Conservation (phyloP, 331 rosid species). For the Malus hybrid region DNA sequence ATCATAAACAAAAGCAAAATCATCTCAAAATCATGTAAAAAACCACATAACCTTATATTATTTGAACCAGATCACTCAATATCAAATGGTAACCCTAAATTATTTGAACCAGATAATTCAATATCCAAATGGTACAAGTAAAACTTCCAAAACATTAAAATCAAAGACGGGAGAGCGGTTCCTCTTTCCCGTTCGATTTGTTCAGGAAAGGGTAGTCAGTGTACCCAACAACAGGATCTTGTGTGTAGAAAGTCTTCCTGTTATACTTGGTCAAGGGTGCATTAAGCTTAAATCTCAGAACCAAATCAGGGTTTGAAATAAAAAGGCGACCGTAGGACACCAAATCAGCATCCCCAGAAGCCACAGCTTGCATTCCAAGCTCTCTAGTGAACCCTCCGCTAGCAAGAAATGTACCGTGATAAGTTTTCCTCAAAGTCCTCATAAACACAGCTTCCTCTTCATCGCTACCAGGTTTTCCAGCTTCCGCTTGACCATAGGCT, state of each 20-base stretch:
- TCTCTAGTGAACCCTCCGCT: constrained; percentile 88
- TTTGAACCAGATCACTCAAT: too few relatives aligned
- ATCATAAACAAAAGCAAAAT: too few relatives aligned
- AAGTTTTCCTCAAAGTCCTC: constrained; percentile 50
- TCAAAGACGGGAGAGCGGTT: constrained; percentile 53
- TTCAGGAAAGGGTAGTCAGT: constrained; percentile 77
- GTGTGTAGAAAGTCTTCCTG: constrained; percentile 81
- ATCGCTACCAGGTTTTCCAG: constrained; percentile 68
- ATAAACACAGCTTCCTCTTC: constrained; percentile 64
- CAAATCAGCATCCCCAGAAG: constrained; percentile 67
- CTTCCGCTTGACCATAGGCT: constrained; percentile 62
- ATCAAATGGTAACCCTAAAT: too few relatives aligned
- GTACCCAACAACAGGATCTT: constrained; percentile 81
- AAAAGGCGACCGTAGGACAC: constrained; percentile 82
- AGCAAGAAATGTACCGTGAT: constrained; percentile 71
- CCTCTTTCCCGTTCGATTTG: constrained; percentile 6
- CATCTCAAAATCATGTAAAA: too few relatives aligned
- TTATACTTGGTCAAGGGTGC: constrained; percentile 64
- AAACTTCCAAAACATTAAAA: background rate
- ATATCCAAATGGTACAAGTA: background rate
- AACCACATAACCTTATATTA: too few relatives aligned
- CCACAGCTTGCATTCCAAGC: constrained; percentile 70
- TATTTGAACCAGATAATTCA: background rate
- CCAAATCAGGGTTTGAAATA: constrained; percentile 84
- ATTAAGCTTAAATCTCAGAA: constrained; percentile 47